A percentile compares a stretch with the other conserved stretches of the same genome.
Evolutionary conservation across 2,329 filamentous ascomycete genomes (phyloP).

Genomic region (Bipolaris cookei): DNA sequence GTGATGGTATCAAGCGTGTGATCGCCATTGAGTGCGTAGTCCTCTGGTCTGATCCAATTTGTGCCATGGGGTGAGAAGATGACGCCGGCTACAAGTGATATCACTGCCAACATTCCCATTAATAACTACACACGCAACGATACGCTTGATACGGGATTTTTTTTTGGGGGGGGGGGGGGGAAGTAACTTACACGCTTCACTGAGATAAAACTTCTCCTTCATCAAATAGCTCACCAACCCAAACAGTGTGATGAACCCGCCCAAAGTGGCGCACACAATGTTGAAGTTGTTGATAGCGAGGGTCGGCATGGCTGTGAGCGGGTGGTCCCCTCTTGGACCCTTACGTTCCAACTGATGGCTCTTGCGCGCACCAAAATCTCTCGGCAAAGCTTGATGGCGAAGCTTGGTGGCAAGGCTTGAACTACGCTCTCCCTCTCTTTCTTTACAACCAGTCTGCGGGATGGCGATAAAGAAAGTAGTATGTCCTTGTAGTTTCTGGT

Average conservation of each 20-base stretch:
- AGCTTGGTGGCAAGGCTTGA: neutral
- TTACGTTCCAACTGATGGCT: slow-evolving; percentile 5
- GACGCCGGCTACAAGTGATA: slow-evolving; percentile 80
- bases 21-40: slow-evolving; percentile 69
- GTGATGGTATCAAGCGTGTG: slow-evolving; percentile 74
- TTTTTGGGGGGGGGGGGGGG: too few relatives aligned
- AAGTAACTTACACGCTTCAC: slow-evolving; percentile 75
- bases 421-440: neutral
- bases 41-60: slow-evolving; percentile 73
- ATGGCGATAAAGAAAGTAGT: neutral
- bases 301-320: slow-evolving; percentile 62
- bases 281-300: slow-evolving; percentile 79
- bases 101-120: slow-evolving; percentile 62
- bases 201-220: slow-evolving; percentile 90
- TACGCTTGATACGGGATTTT: too few relatives aligned
- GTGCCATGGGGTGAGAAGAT: slow-evolving; percentile 78
- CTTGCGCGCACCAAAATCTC: slow-evolving; percentile 3
- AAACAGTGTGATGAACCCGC: slow-evolving; percentile 89
- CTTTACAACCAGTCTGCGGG: neutral
- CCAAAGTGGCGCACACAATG: slow-evolving; percentile 78
- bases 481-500: neutral
- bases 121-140: neutral
- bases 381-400: slow-evolving; percentile 16
- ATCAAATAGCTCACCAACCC: slow-evolving; percentile 86
- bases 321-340: too few relatives aligned